Evolutionary conservation across 2,329 filamentous ascomycete species (phyloP), one percentile per base, ranked within the genome.

Genomic region (Pseudocercospora fijiensis): DNA sequence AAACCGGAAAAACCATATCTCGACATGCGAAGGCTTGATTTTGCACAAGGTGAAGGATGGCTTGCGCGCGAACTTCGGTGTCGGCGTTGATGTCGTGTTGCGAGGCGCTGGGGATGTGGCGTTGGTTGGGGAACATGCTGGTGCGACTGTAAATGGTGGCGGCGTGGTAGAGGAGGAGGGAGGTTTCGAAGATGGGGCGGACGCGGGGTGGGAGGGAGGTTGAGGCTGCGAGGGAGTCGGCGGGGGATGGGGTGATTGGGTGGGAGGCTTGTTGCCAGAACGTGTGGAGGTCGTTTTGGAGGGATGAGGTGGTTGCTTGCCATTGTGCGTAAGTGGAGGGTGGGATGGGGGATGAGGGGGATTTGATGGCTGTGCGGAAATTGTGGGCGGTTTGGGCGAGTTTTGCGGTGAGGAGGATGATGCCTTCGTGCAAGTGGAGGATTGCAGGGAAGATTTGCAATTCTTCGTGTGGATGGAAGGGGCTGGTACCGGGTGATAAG

Each of bases 1-100:
- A 85, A 0, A 85, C 67, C 0, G 84, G 83, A 65, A 86, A 85
- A 2, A 83, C 76, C 4, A 83, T 70, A 61, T 81, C 82, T 22
- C 80, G 77, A 16, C 78, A 76, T 5, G 81, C 77, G 13, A 77
- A 75, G 10, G 77, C 76, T 4, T 10, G 5, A 2, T 73, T 72
- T 18, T 75, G 74, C 4, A 80, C 78, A 13, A 82, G 74, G 9
- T 78, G 75, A 1, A 84, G 71, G 53, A 85, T 82, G 45, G 79
- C 75, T 10, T 73, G 69, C 18, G 77, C 77, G 33, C 81, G 81
- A 43, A 77, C 74, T 13, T 78, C 76, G 47, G 84, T 79, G 65
- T 84, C 79, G 24, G 73, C 67, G 33, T 77, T 71, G 20, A 77
- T 72, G 16, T 69, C 63, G 33, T 57, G 28, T 18, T 68, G 65